Evolutionary conservation across 176 grass and related monocot species (phyloP).

Genomic region (Eremochloa ophiuroides): DNA sequence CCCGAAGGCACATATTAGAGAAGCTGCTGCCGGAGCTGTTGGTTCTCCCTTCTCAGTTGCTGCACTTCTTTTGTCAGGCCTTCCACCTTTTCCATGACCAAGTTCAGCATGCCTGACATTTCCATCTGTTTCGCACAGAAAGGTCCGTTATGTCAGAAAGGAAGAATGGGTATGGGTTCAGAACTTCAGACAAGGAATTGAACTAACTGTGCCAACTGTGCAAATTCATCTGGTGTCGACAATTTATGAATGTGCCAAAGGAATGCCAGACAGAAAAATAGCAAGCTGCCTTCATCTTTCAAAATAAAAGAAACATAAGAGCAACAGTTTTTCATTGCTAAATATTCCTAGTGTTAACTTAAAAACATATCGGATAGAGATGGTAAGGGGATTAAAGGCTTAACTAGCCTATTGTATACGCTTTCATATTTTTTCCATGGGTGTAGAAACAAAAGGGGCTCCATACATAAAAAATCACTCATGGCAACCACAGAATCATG

Average conservation of each 20-base stretch:
- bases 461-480: neutral
- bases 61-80: conserved; percentile 88
- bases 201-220: neutral
- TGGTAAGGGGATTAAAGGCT: neutral
- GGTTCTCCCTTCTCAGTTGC: conserved; percentile 78
- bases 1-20: conserved; percentile 25
- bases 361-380: neutral
- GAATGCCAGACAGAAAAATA: conserved; percentile 1
- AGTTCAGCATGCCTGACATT: conserved; percentile 57
- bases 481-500: neutral
- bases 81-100: conserved; percentile 76
- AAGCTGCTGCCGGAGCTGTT: conserved; percentile 71
- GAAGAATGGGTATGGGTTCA: neutral
- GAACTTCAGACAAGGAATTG: neutral
- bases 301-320: neutral
- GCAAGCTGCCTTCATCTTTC: neutral
- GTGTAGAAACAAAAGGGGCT: neutral
- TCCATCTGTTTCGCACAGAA: conserved; percentile 49
- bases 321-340: neutral
- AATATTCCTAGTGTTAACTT: neutral
- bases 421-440: neutral
- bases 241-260: neutral
- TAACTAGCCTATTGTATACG: neutral
- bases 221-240: neutral
- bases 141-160: conserved; percentile 4